Evolutionary conservation across 2,329 filamentous ascomycete species (phyloP).

Genomic region (Capronia epimyces): DNA sequence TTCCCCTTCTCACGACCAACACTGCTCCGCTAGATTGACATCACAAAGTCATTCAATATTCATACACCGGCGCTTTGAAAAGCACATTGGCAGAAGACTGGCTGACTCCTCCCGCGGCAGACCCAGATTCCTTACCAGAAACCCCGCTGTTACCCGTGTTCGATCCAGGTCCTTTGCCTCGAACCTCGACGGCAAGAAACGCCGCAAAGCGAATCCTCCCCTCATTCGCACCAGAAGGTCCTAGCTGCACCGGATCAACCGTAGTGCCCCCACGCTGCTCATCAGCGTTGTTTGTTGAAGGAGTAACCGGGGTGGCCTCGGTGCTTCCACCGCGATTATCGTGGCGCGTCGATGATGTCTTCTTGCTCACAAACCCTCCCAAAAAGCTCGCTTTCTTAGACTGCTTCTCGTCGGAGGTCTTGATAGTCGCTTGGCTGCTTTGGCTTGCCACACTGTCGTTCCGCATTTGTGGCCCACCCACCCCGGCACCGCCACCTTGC

Average conservation of each 20-base stretch:
- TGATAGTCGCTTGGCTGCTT: slow-evolving; percentile 19
- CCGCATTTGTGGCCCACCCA: not conserved
- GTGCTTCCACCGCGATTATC: slow-evolving; percentile 30
- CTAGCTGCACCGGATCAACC: slow-evolving; percentile 15
- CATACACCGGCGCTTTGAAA: slow-evolving; percentile 66
- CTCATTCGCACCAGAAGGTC: slow-evolving; percentile 25
- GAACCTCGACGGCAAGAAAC: slow-evolving; percentile 68
- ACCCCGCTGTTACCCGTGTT: slow-evolving; percentile 1
- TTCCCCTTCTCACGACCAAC: too few species aligned
- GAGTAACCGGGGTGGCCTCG: slow-evolving; percentile 22
- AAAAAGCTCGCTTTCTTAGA: slow-evolving; percentile 41
- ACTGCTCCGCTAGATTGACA: not conserved
- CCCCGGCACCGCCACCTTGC: not conserved
- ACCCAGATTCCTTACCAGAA: slow-evolving; percentile 18
- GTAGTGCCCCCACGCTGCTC: slow-evolving; percentile 20
- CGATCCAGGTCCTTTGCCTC: slow-evolving; percentile 49
- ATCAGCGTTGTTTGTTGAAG: slow-evolving; percentile 11
- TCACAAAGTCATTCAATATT: slow-evolving; percentile 33
- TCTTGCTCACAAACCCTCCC: slow-evolving; percentile 39
- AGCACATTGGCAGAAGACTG: slow-evolving; percentile 53
- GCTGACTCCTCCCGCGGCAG: slow-evolving; percentile 16
- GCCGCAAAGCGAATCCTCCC: slow-evolving; percentile 66
- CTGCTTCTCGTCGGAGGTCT: slow-evolving; percentile 27
- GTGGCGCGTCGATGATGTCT: slow-evolving; percentile 26
- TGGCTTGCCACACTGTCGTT: slow-evolving; percentile 23